These are phyloP conservation scores for Candida mesenterica DNA, from an alignment of 1,139 yeast species.

Conservation along the genomic window DNA sequence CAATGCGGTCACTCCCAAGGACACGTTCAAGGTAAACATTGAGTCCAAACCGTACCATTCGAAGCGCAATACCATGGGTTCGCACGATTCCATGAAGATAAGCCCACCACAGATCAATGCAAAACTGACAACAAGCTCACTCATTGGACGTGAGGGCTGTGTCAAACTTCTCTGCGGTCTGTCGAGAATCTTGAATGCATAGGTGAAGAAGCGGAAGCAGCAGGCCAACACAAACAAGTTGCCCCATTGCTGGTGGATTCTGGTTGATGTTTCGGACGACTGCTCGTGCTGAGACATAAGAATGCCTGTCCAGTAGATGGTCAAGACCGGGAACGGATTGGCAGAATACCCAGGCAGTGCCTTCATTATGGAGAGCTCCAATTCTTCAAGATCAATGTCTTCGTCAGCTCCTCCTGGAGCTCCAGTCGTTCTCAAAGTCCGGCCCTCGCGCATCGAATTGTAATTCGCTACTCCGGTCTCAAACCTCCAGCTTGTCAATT, in stretches of 20 bases:
- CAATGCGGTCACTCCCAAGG: conserved; percentile 74
- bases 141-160: conserved; percentile 54
- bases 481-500: conserved; percentile 48
- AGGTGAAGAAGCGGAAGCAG: conserved; percentile 69
- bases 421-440: too few relatives aligned
- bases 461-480: conserved; percentile 26
- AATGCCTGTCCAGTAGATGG: conserved; percentile 96
- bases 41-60: conserved; percentile 83
- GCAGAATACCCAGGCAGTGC: conserved; percentile 77
- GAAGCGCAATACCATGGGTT: conserved; percentile 76
- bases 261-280: conserved; percentile 72
- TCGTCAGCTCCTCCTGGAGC: too few relatives aligned
- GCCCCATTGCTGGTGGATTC: conserved; percentile 92
- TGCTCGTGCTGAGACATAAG: conserved; percentile 94
- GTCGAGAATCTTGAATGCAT: conserved; percentile 53
- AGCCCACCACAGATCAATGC: conserved; percentile 84
- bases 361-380: conserved; percentile 32
- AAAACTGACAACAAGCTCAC: conserved; percentile 78
- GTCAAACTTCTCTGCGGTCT: conserved; percentile 30
- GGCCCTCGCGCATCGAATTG: conserved; percentile 26
- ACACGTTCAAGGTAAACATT: conserved; percentile 86
- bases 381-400: too few relatives aligned
- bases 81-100: conserved; percentile 89
- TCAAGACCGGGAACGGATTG: conserved; percentile 90
- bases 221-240: conserved; percentile 74